Evolutionary conservation across 2,329 filamentous ascomycete species (phyloP), one percentile per base, ranked within the genome.

Genomic region (Xylaria sp.): DNA sequence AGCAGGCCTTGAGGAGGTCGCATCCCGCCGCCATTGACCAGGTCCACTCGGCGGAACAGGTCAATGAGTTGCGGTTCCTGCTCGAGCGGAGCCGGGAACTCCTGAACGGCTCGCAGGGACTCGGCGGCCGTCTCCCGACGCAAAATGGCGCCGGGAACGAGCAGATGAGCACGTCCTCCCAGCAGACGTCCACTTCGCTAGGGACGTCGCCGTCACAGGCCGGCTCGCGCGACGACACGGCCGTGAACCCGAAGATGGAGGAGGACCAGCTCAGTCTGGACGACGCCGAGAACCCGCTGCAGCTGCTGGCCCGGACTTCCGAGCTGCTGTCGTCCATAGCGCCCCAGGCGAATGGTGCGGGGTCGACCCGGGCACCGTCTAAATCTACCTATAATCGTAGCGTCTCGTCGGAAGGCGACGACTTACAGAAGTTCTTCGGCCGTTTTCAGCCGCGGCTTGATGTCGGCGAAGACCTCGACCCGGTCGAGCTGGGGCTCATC

Each of bases 251-350:
- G 48, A 73, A 71, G 22, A 66, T 71, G 0, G 76, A 79, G 21
- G 78, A 79, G 48, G 72, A 74, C 40, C 76, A 76, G 54, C 71
- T 79, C 26, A 72, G 81, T 40, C 66, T 74, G 6, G 87, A 91
- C 61, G 88, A 90, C 67, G 88, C 88, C 2, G 88, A 91, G 65
- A 91, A 91, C 56, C 88, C 88, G 0, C 73, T 91, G 4, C 88
- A 91, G 68, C 74, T 91, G 16, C 82, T 91, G 29, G 88, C 88
- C 2, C 80, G 88, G 26, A 88, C 88, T 1, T 91, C 88, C 0
- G 87, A 89, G 69, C 77, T 89, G 38, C 81, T 70, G 8, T 71
- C 69, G 16, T 69, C 68, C 2, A 70, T 70, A 20, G 68, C 70
- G 1, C 47, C 69, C 46, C 55, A 67, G 54, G 29, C 46, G 59